Base-by-base conservation (phyloP, 768 basidiomycete species). In the Podaxis sp. region DNA sequence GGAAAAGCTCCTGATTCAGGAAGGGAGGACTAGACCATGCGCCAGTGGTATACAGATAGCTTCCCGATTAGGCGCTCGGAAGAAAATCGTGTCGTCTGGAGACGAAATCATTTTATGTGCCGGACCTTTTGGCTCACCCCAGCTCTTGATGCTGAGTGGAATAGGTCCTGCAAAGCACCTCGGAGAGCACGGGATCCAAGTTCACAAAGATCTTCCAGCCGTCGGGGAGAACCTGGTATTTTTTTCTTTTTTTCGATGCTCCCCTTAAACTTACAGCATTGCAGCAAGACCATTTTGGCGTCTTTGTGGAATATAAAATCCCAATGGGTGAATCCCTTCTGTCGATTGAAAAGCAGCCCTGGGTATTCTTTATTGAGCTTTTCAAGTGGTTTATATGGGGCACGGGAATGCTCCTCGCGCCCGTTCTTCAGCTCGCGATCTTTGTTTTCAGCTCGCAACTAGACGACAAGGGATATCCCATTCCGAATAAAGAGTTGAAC, bases 71-170 rank as follows among this genome's bases (percentile, higher is more conserved):
- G 64, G 67, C 3, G 78, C 76, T 4, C 70, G 74, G 25, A 74
- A 68, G 22, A 87, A 81, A 68, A 72, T 74, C 12, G 83, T 76
- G 2, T 76, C 65, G 36, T 85, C 85, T 0, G 74, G 73, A 63
- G 85, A 82, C 63, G 88, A 90, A 66, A 79, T 90, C 59, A 75
- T 90, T 2, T 57, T 90, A 9, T 81, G 72, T 12, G 74, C 65
- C 25, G 71, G 71, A 8, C 68, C 69, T n/a, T 65, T 90, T 9
- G 85, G 90, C 65, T 81, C 86, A 4, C 89, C 88, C 1, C 84
- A 85, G 13, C 80, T 91, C 41, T 79, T 91, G 25, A 82, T 89
- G 81, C 77, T 92, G 41, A 91, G 90, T 8, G 94, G 94, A 19
- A 77, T 95, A 49, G 94, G 94, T 17, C 87, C 90, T 33, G 79